Base-by-base conservation (phyloP, 2,329 filamentous ascomycete species). In the Fusarium mundagurra region DNA sequence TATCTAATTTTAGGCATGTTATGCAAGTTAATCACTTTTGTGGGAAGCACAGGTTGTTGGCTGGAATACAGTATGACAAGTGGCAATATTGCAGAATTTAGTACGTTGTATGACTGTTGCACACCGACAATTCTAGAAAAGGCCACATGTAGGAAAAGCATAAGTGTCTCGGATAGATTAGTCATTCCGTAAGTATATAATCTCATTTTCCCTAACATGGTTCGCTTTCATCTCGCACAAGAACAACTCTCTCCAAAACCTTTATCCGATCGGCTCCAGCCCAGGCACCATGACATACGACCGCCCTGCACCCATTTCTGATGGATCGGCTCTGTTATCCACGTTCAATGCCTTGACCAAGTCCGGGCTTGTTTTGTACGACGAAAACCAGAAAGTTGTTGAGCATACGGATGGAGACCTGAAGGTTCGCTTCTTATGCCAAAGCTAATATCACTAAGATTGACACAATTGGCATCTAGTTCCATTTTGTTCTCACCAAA, bases 401-500 rank as follows among this genome's bases (percentile, higher is more conserved):
- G 57, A 61, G 11, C 34, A 66, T 10, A 34, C 17, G 2, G 57
- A 66, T 4, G 34, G 48, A 20, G 48, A 36, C 3, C 14, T 66
- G 1, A 61, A 61, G 63, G 63, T 62, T 44, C 14, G 38, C 9
- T 20, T 27, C 17, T 9, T 14, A 27, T 45, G 43, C 24, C 17
- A 20, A 27, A 14, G 17, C 11, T 6, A 6, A 4, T 14, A 27
- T 8, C 39, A 12, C 43, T 20, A 2, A 45, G 8, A 14, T 27
- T 4, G 17, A 2, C 43, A 13, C 11, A 3, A 39, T 12, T 27
- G 27, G 3, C 18, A 41, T 29, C 5, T 7, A 66, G 63, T 66
- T 61, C 4, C 27, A 66, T 16, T 66, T 66, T 11, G 3, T 61
- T n/a, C 48, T 61, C n/a, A 66, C 57, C 7, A 36, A 44, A 22